Evolutionary conservation across 2,329 filamentous ascomycete genomes (phyloP).

Genomic region (Penicillium sp.): DNA sequence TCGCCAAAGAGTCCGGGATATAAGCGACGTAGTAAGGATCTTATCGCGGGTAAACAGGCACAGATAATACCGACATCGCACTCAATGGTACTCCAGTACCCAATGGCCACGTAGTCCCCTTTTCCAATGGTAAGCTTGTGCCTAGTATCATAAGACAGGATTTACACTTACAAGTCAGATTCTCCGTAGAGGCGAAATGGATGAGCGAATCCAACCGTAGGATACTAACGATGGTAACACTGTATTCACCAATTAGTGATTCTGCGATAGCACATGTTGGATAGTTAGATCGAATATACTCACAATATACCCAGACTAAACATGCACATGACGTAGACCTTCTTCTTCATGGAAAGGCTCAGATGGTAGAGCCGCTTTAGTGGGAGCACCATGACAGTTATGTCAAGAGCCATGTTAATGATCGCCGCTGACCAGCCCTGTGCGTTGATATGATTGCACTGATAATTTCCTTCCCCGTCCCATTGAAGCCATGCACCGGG

Average conservation of each 20-base stretch:
- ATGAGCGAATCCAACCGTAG: conserved; percentile 47
- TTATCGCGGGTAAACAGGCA: conserved; percentile 34
- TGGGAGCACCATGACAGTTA: conserved; percentile 31
- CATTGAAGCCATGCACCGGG: conserved; percentile 43
- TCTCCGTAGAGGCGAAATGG: conserved; percentile 41
- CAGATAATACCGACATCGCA: conserved; percentile 31
- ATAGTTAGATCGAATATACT: conserved; percentile 13
- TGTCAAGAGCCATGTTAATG: conserved; percentile 33
- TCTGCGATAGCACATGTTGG: too few species aligned
- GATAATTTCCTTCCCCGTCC: conserved; percentile 34
- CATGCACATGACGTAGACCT: conserved; percentile 35
- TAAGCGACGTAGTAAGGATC: conserved; percentile 38
- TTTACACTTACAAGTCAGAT: conserved; percentile 40
- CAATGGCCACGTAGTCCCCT: conserved; percentile 32
- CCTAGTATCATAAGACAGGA: too few species aligned
- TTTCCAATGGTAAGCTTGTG: neutral
- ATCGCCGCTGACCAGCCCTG: conserved; percentile 38
- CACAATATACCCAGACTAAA: conserved; percentile 40
- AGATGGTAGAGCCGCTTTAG: conserved; percentile 28
- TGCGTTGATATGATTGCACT: conserved; percentile 38
- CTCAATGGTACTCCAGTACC: conserved; percentile 35
- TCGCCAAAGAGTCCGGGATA: conserved; percentile 39
- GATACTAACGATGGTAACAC: conserved; percentile 47
- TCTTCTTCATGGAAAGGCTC: conserved; percentile 29
- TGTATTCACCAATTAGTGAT: conserved; percentile 17